phyloP scores from a whole-genome alignment of 2,329 filamentous ascomycete species.

The Leptographium flavum region DNA sequence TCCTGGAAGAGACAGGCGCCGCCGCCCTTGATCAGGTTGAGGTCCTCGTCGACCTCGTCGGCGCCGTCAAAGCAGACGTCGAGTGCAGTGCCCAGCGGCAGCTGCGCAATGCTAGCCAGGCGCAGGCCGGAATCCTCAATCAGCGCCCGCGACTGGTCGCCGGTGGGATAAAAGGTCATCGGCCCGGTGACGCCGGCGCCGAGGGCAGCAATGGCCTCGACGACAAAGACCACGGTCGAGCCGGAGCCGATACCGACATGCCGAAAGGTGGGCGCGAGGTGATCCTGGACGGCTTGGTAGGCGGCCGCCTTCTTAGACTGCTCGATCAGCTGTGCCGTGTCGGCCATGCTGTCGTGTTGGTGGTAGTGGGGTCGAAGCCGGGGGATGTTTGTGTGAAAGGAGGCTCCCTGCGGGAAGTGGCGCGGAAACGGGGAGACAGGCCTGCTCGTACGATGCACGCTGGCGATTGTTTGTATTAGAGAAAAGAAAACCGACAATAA shows the following conservation, averaged over 20 bases:
- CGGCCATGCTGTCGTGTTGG: neutral
- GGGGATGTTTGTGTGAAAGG: neutral
- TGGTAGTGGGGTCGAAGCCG: neutral
- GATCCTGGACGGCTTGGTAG: slow-evolving; percentile 56
- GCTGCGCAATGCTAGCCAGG: slow-evolving; percentile 62
- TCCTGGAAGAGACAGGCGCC: slow-evolving; percentile 97
- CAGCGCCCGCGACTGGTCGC: slow-evolving; percentile 77
- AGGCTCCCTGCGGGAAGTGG: neutral
- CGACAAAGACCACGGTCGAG: slow-evolving; percentile 71
- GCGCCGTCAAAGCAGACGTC: slow-evolving; percentile 94
- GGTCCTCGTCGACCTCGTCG: slow-evolving; percentile 85
- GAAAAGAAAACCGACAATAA: too few relatives aligned
- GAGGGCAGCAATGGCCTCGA: slow-evolving; percentile 60
- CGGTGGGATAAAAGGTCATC: slow-evolving; percentile 86
- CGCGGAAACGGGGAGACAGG: too few relatives aligned
- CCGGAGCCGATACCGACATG: slow-evolving; percentile 71
- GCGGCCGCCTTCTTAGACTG: slow-evolving; percentile 63
- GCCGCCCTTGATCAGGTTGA: slow-evolving; percentile 96
- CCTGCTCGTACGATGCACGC: neutral
- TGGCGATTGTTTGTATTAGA: too few relatives aligned
- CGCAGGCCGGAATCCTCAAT: slow-evolving; percentile 67
- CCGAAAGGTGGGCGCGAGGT: slow-evolving; percentile 48
- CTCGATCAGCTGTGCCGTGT: slow-evolving; percentile 37
- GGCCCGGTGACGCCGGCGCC: slow-evolving; percentile 35
- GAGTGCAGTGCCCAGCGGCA: slow-evolving; percentile 44